Conservation (phyloP, 176 grass and related monocot genomes). For the Carex littledalei region DNA sequence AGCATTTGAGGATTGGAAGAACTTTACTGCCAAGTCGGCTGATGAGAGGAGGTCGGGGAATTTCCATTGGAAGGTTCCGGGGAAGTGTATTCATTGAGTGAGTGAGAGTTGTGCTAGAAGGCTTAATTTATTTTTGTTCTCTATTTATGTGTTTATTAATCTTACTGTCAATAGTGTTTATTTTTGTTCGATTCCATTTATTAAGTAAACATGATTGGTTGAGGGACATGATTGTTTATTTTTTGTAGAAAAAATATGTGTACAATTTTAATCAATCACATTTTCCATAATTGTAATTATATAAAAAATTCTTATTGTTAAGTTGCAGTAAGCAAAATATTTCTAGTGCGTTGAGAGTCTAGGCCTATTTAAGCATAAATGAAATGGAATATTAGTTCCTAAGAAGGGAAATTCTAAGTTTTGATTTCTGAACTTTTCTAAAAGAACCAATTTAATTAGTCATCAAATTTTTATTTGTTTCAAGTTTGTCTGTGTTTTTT, state of each 20-base stretch:
- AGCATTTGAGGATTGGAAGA: conserved; percentile 62
- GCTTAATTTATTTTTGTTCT: not conserved
- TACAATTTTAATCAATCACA: not conserved
- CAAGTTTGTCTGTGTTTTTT: no score
- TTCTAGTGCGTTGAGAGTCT: not conserved
- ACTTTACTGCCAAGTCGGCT: conserved; percentile 37
- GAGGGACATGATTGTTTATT: not conserved
- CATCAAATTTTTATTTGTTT: no score
- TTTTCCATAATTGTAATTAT: not conserved
- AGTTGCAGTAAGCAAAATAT: no score
- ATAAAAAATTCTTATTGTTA: not conserved
- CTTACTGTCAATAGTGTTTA: not conserved
- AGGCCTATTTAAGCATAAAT: no score
- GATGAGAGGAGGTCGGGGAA: conserved; percentile 21
- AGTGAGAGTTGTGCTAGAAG: not conserved
- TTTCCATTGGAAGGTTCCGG: conserved; percentile 60
- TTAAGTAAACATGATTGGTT: no score
- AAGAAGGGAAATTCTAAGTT: not conserved
- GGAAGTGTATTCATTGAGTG: conserved; percentile 50
- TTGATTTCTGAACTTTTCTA: no score
- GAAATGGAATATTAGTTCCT: not conserved
- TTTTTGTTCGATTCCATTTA: not conserved
- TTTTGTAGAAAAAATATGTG: not conserved
- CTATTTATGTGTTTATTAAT: not conserved
- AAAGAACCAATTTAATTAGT: no score